Percentiles rank a stretch among this genome's conserved stretches.
These are phyloP conservation scores for Lagenidium giganteum DNA, from an alignment of 352 stramenopile genomes.

Conservation along the genomic window DNA sequence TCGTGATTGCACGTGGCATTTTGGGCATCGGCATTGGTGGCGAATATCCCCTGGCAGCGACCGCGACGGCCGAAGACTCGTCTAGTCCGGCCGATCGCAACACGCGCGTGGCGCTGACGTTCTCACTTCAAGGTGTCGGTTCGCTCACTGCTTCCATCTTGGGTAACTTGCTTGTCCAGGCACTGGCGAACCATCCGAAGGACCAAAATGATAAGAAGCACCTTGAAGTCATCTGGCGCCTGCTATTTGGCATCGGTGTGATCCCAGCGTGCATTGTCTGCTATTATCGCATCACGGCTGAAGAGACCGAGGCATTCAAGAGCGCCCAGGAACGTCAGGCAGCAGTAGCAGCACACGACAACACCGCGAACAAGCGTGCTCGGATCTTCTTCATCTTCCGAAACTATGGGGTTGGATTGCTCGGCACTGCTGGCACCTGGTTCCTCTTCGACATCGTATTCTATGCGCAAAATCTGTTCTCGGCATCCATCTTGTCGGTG, in stretches of 20 bases:
- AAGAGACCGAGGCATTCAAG: constrained; percentile 46
- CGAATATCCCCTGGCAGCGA: constrained; percentile 28
- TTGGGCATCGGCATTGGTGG: constrained; percentile 34
- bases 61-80: constrained; percentile 27
- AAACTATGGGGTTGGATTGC: constrained; percentile 40
- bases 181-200: constrained; percentile 16
- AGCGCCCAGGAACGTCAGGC: constrained; percentile 22
- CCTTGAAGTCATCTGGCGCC: constrained; percentile 53
- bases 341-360: too few relatives aligned
- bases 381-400: constrained; percentile 32
- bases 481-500: constrained; percentile 55
- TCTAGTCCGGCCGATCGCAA: constrained; percentile 22
- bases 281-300: constrained; percentile 50
- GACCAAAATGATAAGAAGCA: constrained; percentile 26
- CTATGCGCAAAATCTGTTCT: constrained; percentile 78
- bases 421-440: constrained; percentile 74
- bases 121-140: constrained; percentile 34
- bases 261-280: constrained; percentile 53
- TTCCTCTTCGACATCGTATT: constrained; percentile 87
- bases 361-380: not conserved
- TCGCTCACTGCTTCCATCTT: constrained; percentile 24
- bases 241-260: constrained; percentile 56
- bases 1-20: constrained; percentile 27
- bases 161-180: constrained; percentile 14
- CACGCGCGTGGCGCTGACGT: constrained; percentile 27